phyloP scores from a whole-genome alignment of 106 monocot species.

The Vanilla planifolia region DNA sequence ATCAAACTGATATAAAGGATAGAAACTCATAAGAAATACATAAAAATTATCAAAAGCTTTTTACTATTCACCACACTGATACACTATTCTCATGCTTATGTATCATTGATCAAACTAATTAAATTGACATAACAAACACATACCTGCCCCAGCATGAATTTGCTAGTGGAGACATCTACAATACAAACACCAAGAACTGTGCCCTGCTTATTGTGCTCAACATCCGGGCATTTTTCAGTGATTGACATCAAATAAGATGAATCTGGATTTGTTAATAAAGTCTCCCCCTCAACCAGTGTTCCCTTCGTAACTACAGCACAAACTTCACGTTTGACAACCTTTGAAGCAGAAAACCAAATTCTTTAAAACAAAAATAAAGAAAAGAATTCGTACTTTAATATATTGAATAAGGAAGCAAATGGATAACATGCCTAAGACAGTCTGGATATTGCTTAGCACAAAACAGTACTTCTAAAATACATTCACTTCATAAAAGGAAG shows the following conservation, averaged over 20 bases:
- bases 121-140: slow-evolving; percentile 6
- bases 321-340: slow-evolving; percentile 99
- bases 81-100: background rate
- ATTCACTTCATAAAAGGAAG: background rate
- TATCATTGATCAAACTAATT: background rate
- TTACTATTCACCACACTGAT: background rate
- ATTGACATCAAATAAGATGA: slow-evolving; percentile 79
- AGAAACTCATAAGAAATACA: slow-evolving; percentile 6
- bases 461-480: background rate
- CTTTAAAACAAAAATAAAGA: background rate
- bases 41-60: background rate
- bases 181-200: slow-evolving; percentile 68
- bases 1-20: slow-evolving; percentile 47
- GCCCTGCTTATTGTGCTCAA: slow-evolving; percentile 22
- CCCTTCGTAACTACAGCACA: slow-evolving; percentile 96
- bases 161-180: slow-evolving; percentile 94
- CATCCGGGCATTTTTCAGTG: slow-evolving; percentile 43
- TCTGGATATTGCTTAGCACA: background rate
- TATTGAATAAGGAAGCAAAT: background rate
- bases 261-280: slow-evolving; percentile 60
- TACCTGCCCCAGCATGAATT: slow-evolving; percentile 91
- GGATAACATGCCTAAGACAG: background rate
- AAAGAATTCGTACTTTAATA: background rate
- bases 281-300: slow-evolving; percentile 82
- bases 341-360: slow-evolving; percentile 12